Percentiles rank a stretch among this genome's conserved stretches.
Evolutionary conservation across 106 monocot genomes (phyloP).

Genomic region (Dendrobium officinale): DNA sequence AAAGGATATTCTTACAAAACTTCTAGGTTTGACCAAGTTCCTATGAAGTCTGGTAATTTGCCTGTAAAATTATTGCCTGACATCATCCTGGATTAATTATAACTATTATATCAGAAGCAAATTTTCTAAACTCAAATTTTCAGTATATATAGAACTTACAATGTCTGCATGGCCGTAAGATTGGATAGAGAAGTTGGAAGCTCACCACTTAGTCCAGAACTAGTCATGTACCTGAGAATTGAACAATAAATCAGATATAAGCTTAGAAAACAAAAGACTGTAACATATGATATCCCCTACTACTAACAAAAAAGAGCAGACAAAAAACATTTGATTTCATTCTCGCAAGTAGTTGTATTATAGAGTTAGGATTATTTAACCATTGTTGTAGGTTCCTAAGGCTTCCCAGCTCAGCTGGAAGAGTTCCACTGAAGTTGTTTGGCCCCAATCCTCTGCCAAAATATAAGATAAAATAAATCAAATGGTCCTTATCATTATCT

Average conservation of each 20-base stretch:
- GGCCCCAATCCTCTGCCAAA: conserved; percentile 20
- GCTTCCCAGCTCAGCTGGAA: conserved; percentile 26
- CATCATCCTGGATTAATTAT: conserved; percentile 37
- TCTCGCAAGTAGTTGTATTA: neutral
- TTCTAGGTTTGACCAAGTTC: conserved; percentile 33
- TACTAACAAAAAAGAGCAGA: neutral
- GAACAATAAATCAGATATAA: neutral
- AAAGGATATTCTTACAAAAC: conserved; percentile 40
- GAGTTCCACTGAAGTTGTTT: conserved; percentile 24
- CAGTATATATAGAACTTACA: conserved; percentile 25
- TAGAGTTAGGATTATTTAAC: conserved; percentile 9
- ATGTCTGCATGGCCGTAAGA: conserved; percentile 29
- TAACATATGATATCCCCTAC: neutral
- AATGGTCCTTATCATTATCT: neutral
- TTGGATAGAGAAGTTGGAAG: conserved; percentile 47
- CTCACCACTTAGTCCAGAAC: conserved; percentile 48
- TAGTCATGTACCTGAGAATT: conserved; percentile 43
- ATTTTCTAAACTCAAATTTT: neutral
- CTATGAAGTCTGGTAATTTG: conserved; percentile 69
- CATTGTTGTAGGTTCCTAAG: conserved; percentile 13
- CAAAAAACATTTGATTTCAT: neutral
- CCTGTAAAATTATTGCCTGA: conserved; percentile 70
- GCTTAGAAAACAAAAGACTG: neutral
- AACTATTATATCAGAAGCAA: neutral
- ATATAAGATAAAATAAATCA: neutral